Conservation (phyloP, 148 eudicot species). For the Oxyria digyna region DNA sequence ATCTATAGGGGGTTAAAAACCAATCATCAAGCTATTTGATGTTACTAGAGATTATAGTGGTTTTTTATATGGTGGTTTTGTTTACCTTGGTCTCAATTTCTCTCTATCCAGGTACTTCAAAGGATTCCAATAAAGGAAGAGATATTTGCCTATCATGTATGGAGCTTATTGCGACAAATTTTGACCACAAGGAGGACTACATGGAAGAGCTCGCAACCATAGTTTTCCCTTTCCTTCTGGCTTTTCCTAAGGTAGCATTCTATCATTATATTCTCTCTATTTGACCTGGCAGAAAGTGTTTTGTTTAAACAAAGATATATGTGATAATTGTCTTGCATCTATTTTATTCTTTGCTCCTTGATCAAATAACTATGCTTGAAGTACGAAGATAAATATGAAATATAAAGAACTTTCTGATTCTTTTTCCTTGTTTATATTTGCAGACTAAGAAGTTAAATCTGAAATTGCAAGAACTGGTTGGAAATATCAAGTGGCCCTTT, state of each 20-base stretch:
- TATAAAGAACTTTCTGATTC: not conserved
- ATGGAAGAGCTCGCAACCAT: slow-evolving; percentile 36
- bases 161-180: slow-evolving; percentile 30
- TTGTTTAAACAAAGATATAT: not conserved
- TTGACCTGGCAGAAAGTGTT: not conserved
- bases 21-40: not conserved
- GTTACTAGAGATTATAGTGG: not conserved
- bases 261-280: not conserved
- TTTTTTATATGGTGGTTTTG: not conserved
- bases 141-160: slow-evolving; percentile 50
- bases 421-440: not conserved
- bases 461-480: slow-evolving; percentile 50
- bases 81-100: not conserved
- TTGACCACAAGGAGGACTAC: slow-evolving; percentile 25
- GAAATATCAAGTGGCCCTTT: slow-evolving; percentile 57
- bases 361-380: not conserved
- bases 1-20: not conserved
- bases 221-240: slow-evolving; percentile 57
- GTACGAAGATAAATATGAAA: no score
- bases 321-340: no score
- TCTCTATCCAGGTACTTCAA: slow-evolving; percentile 27
- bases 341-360: not conserved
- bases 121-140: slow-evolving; percentile 23
- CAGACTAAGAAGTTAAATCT: slow-evolving; percentile 53
- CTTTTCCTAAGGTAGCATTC: slow-evolving; percentile 38